These are phyloP conservation scores for Fonsecaea monophora DNA, from an alignment of 2,329 filamentous ascomycete genomes.

Conservation along the genomic window DNA sequence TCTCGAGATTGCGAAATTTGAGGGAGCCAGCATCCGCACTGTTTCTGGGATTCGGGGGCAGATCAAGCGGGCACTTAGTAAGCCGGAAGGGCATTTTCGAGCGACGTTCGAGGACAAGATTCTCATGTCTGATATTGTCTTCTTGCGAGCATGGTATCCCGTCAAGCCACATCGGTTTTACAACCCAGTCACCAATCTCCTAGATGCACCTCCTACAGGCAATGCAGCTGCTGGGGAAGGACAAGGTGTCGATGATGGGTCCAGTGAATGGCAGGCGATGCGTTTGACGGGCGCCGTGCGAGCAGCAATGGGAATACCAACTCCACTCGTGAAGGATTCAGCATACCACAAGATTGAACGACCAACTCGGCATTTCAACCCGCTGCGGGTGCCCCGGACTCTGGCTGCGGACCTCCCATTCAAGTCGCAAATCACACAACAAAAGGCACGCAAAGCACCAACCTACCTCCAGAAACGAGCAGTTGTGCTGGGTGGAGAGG, in stretches of 20 bases:
- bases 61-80: conserved; percentile 92
- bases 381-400: conserved; percentile 56
- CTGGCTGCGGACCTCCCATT: conserved; percentile 82
- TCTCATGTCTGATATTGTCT: conserved; percentile 93
- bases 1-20: conserved; percentile 96
- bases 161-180: conserved; percentile 96
- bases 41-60: conserved; percentile 95
- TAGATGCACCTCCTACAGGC: conserved; percentile 61
- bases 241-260: conserved; percentile 41
- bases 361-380: conserved; percentile 76
- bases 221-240: conserved; percentile 33
- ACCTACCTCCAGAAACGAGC: conserved; percentile 97
- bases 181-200: conserved; percentile 91
- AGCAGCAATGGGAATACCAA: conserved; percentile 73
- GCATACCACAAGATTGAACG: conserved; percentile 73
- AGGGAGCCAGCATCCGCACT: conserved; percentile 93
- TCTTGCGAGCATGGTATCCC: conserved; percentile 95
- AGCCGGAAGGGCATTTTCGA: conserved; percentile 93
- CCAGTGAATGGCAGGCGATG: conserved; percentile 80
- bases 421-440: conserved; percentile 86
- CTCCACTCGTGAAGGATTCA: conserved; percentile 82
- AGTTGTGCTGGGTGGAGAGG: conserved; percentile 82
- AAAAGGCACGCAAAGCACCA: conserved; percentile 76
- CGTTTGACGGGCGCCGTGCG: conserved; percentile 91
- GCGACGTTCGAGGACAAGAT: conserved; percentile 99